These are phyloP conservation scores for Myxozyma geophila DNA, from an alignment of 805 yeast species.

Conservation along the genomic window DNA sequence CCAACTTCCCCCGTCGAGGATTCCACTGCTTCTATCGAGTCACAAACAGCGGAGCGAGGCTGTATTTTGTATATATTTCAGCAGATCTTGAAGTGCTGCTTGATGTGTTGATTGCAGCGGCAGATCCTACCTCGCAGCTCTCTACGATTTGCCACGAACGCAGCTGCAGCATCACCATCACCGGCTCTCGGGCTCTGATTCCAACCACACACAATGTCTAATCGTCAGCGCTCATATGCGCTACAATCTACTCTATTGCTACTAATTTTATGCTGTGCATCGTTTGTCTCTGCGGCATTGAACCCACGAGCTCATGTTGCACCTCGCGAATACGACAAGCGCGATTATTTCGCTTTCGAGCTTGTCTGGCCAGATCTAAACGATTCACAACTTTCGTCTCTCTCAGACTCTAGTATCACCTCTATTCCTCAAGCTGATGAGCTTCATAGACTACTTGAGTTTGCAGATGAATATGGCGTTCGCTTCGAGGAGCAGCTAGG, in stretches of 20 bases:
- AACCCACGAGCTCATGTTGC: constrained; percentile 28
- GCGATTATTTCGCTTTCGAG: constrained; percentile 38
- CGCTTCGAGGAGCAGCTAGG: constrained; percentile 34
- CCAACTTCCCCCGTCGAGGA: too few relatives aligned
- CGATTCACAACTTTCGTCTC: background rate
- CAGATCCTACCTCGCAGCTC: background rate
- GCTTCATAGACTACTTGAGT: constrained; percentile 3
- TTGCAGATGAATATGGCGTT: constrained; percentile 21
- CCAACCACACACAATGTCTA: background rate
- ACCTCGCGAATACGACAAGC: constrained; percentile 38
- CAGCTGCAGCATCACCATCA: too few relatives aligned
- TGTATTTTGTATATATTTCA: too few relatives aligned
- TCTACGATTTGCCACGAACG: background rate
- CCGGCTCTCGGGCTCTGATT: background rate
- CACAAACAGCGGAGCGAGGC: too few relatives aligned
- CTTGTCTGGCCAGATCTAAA: constrained; percentile 23
- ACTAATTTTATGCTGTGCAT: background rate
- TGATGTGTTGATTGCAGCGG: background rate
- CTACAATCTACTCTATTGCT: background rate
- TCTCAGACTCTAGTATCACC: background rate
- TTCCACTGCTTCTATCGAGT: too few relatives aligned
- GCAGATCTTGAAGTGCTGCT: background rate
- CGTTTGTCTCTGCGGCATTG: background rate
- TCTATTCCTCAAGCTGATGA: constrained; percentile 4
- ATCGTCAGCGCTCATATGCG: background rate